These are phyloP conservation scores for Omphalotus guepiniiformis DNA, from an alignment of 768 basidiomycete species.

Conservation along the genomic window DNA sequence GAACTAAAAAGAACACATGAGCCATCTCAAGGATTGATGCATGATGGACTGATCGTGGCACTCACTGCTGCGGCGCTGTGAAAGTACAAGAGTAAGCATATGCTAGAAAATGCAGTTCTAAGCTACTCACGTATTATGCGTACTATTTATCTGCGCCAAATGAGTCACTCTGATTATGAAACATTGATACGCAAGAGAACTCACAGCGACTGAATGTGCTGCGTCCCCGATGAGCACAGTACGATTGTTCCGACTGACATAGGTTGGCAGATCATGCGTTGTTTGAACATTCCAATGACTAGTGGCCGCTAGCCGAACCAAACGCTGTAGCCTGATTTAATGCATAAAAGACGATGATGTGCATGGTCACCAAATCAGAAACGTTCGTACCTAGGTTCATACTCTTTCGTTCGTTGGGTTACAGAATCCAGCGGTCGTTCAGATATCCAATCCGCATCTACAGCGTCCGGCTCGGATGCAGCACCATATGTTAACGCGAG, in stretches of 20 bases:
- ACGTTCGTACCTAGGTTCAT: constrained; percentile 1
- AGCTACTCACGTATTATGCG: constrained; percentile 13
- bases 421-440: neutral
- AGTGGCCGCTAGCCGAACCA: neutral
- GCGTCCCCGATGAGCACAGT: constrained; percentile 14
- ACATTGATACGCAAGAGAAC: neutral
- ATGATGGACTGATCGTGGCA: neutral
- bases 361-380: neutral
- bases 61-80: constrained; percentile 5
- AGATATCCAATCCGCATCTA: constrained; percentile 5
- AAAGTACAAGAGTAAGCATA: neutral
- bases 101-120: neutral
- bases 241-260: neutral
- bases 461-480: neutral
- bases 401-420: neutral
- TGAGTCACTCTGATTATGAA: neutral
- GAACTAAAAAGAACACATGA: constrained; percentile 16
- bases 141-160: constrained; percentile 12
- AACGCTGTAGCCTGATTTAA: neutral
- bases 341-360: neutral
- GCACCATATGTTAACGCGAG: constrained; percentile 1
- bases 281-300: constrained; percentile 7
- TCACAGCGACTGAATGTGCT: constrained; percentile 11
- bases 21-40: neutral
- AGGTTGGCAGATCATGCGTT: neutral